Evolutionary conservation across 2,329 filamentous ascomycete genomes (phyloP), one percentile per base, ranked within the genome.

Genomic region (Calonectria hawksworthii): DNA sequence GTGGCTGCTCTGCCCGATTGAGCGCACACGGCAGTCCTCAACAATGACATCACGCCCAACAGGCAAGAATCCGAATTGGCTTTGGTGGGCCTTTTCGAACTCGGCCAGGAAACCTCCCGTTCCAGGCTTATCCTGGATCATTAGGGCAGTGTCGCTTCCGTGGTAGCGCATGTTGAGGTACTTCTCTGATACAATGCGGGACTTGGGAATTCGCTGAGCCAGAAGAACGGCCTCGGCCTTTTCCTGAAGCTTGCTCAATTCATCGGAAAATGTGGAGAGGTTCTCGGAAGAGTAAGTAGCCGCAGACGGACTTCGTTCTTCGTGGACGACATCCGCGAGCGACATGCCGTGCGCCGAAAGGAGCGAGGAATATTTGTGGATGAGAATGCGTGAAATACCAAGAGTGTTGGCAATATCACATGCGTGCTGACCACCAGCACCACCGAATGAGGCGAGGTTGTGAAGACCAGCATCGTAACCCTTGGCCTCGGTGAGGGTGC

Each of bases 151-250:
- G 83, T 98, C 95, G 0, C 95, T 98, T 18, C 96, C 95, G 54
- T 95, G 91, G 82, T 98, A 98, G 65, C 96, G 89, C 93, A 98
- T 95, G 83, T 98, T 98, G 69, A 98, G 90, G 81, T 98, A 98
- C 82, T 97, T 94, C 83, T 98, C 95, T 80, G 96, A 97, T 0
- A 93, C 89, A 34, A 98, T 94, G 47, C 94, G 92, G 5, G 90
- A 86, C 59, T 94, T 91, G 0, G 89, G 87, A 81, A 98, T 98
- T 0, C 95, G 95, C 84, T 98, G 96, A 4, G 93, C 92, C 26
- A 88, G 87, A 10, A 98, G 86, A 0, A 91, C 91, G 23, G 88
- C 86, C 0, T 88, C 90, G 0, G 95, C 95, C 81, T 93, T 94
- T 23, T 90, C 88, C 85, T 94, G 96, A 38, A 98, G 88, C 51